phyloP scores from a whole-genome alignment of 768 basidiomycete genomes.

The Rhizopogon vulgaris region DNA sequence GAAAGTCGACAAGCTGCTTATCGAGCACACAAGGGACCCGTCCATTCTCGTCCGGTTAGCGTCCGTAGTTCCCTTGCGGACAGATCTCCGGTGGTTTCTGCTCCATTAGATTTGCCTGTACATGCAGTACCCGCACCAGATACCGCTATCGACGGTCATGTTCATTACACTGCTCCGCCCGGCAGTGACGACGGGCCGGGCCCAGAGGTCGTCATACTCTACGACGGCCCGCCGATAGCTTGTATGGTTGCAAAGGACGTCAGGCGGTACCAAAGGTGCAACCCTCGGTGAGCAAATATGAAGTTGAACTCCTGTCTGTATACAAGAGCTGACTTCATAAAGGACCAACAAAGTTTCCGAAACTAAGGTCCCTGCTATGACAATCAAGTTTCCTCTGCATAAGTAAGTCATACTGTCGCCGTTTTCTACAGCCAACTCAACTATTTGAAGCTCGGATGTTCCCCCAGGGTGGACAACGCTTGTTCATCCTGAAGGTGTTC shows the following conservation, averaged over 20 bases:
- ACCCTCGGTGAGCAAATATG: neutral
- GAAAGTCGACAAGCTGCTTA: neutral
- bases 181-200: constrained; percentile 5
- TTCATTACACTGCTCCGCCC: constrained; percentile 4
- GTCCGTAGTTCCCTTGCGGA: neutral
- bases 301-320: neutral
- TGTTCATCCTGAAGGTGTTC: constrained; percentile 55
- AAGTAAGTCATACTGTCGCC: neutral
- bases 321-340: neutral
- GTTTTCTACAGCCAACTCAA: neutral
- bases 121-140: neutral
- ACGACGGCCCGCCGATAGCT: constrained; percentile 3
- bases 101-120: neutral
- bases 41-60: neutral
- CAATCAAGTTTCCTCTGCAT: neutral
- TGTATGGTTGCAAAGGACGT: constrained; percentile 11
- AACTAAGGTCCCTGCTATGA: neutral
- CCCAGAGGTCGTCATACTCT: neutral
- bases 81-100: neutral
- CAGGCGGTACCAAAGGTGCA: constrained; percentile 7
- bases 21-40: neutral
- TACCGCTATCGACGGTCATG: neutral
- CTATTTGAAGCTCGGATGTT: neutral
- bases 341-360: neutral
- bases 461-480: constrained; percentile 39